phyloP scores from a whole-genome alignment of 2,329 filamentous ascomycete species.

The Penicillium thymicola region DNA sequence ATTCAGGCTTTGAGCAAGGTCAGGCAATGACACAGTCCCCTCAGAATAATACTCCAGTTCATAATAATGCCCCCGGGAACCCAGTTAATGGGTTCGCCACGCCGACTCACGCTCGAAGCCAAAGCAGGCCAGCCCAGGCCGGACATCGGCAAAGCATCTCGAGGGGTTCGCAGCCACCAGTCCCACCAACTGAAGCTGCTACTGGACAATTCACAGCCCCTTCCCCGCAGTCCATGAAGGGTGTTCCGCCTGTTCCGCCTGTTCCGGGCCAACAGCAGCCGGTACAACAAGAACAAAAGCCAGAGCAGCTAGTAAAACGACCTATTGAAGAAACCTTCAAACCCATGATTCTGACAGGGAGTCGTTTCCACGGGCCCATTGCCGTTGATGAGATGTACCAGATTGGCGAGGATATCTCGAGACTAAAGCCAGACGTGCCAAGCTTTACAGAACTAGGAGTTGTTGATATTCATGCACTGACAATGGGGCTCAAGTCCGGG shows the following conservation, averaged over 20 bases:
- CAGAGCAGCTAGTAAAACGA: conserved; percentile 34
- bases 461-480: conserved; percentile 86
- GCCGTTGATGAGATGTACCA: conserved; percentile 63
- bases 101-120: conserved; percentile 33
- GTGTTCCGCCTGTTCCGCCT: conserved; percentile 20
- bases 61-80: conserved; percentile 31
- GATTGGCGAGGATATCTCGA: conserved; percentile 64
- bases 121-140: conserved; percentile 31
- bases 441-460: conserved; percentile 73
- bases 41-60: conserved; percentile 29
- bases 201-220: conserved; percentile 28
- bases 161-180: conserved; percentile 33
- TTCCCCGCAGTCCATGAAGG: conserved; percentile 30
- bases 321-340: conserved; percentile 47
- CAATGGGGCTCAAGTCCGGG: conserved; percentile 83
- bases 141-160: conserved; percentile 34
- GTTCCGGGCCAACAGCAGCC: conserved; percentile 26
- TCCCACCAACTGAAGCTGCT: conserved; percentile 28
- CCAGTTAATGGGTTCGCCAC: conserved; percentile 42
- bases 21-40: conserved; percentile 35
- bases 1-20: conserved; percentile 46
- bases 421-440: conserved; percentile 71
- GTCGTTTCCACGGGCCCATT: conserved; percentile 68
- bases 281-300: conserved; percentile 30
- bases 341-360: conserved; percentile 45